Evolutionary conservation across 306 rosid genomes (phyloP).

Genomic region (Pyrus bretschneideri): DNA sequence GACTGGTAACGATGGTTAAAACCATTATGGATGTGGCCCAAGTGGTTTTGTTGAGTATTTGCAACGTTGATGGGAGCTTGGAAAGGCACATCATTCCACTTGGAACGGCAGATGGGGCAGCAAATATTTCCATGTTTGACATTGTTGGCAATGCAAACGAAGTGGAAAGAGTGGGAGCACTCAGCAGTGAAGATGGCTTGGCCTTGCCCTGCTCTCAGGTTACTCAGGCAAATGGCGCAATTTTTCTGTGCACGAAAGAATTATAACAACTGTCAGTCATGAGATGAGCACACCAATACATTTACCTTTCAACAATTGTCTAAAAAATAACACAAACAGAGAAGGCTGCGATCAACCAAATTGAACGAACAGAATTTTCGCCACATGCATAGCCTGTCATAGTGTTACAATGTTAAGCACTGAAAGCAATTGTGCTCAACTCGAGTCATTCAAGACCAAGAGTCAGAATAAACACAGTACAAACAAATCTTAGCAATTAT

Average conservation of each 20-base stretch:
- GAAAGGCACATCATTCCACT: slow-evolving; percentile 4
- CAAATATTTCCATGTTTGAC: slow-evolving; percentile 4
- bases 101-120: slow-evolving; percentile 5
- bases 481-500: neutral
- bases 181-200: slow-evolving; percentile 8
- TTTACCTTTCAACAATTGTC: neutral
- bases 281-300: too few relatives aligned
- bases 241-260: slow-evolving; percentile 1
- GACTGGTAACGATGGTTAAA: neutral
- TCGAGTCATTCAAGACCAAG: neutral
- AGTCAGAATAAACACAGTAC: neutral
- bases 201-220: neutral
- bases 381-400: neutral
- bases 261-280: neutral
- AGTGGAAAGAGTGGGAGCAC: slow-evolving; percentile 12
- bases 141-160: slow-evolving; percentile 1
- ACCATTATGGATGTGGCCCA: neutral
- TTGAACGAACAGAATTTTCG: neutral
- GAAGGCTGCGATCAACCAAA: neutral
- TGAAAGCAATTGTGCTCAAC: neutral
- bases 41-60: neutral
- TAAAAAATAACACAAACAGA: neutral
- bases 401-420: neutral
- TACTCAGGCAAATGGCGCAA: slow-evolving; percentile 11
- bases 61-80: neutral